Percentiles rank a stretch among this genome's conserved stretches.
Evolutionary conservation across 2,329 filamentous ascomycete species (phyloP).

Genomic region (Aspergillus unguis): DNA sequence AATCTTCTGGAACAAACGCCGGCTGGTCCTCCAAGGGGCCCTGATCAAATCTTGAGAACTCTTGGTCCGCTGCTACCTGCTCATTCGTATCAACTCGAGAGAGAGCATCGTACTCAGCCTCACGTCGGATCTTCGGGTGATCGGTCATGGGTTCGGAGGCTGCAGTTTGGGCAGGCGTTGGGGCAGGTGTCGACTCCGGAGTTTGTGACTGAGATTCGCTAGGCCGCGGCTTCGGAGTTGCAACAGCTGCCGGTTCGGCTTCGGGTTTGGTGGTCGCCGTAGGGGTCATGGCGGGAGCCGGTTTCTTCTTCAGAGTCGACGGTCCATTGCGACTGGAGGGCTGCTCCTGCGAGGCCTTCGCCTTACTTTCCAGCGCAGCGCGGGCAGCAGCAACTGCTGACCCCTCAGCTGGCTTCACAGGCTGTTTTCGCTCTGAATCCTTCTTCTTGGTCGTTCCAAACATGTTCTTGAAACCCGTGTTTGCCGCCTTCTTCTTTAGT

Average conservation of each 20-base stretch:
- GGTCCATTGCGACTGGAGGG: slow-evolving; percentile 21
- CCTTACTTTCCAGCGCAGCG: slow-evolving; percentile 40
- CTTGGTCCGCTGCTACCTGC: slow-evolving; percentile 43
- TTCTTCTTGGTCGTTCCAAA: slow-evolving; percentile 44
- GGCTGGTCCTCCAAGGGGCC: slow-evolving; percentile 84
- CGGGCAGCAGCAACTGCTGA: slow-evolving; percentile 44
- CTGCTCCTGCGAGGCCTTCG: slow-evolving; percentile 33
- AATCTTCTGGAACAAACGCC: slow-evolving; percentile 67
- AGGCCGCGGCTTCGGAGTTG: slow-evolving; percentile 20
- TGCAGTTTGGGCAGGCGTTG: background rate
- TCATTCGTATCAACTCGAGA: slow-evolving; percentile 59
- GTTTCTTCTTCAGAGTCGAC: slow-evolving; percentile 35
- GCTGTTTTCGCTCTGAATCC: slow-evolving; percentile 23
- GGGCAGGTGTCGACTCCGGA: slow-evolving; percentile 2
- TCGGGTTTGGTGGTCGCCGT: slow-evolving; percentile 8
- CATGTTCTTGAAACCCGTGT: slow-evolving; percentile 43
- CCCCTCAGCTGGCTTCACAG: slow-evolving; percentile 32
- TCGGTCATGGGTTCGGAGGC: slow-evolving; percentile 20
- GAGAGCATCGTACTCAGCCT: slow-evolving; percentile 53
- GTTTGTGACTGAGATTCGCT: slow-evolving; percentile 23
- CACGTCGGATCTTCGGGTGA: slow-evolving; percentile 44
- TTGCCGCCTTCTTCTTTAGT: slow-evolving; percentile 43
- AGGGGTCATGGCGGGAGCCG: slow-evolving; percentile 20
- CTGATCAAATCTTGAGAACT: slow-evolving; percentile 73
- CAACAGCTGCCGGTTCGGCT: slow-evolving; percentile 9